Percentiles rank a stretch among this genome's conserved stretches.
phyloP scores from a whole-genome alignment of 345 rosid species.

The Populus pruinosa region DNA sequence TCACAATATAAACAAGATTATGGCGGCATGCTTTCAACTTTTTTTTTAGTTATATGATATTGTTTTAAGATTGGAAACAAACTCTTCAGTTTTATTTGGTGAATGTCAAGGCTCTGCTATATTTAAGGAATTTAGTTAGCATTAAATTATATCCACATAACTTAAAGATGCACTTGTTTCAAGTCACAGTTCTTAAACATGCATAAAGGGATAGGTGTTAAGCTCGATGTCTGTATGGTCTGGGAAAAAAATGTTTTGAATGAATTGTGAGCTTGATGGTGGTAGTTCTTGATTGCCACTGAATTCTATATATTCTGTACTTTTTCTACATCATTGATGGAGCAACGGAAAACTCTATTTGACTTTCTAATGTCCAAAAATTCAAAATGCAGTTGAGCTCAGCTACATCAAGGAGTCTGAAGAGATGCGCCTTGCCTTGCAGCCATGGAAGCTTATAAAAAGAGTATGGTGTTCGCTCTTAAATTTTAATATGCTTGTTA shows the following conservation, averaged over 20 bases:
- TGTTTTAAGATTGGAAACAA: background rate
- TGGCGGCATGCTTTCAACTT: background rate
- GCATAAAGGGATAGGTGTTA: background rate
- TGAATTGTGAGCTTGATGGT: background rate
- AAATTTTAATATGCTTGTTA: background rate
- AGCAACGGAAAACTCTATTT: background rate
- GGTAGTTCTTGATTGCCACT: background rate
- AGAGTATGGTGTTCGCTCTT: slow-evolving; percentile 38
- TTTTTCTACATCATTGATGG: background rate
- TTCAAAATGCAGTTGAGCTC: slow-evolving; percentile 48
- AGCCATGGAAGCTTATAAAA: slow-evolving; percentile 74
- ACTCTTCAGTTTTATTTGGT: background rate
- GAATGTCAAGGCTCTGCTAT: background rate
- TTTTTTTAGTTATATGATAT: background rate
- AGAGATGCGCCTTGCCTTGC: slow-evolving; percentile 80
- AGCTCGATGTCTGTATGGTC: background rate
- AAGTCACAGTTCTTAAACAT: background rate
- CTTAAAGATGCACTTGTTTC: background rate
- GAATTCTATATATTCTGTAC: background rate
- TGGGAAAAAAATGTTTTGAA: background rate
- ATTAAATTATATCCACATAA: background rate
- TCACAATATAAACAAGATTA: background rate
- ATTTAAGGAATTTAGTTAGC: background rate
- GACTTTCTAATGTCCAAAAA: background rate
- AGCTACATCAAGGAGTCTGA: slow-evolving; percentile 68